Percentiles rank a stretch among this genome's conserved stretches.
Conservation (phyloP, 805 yeast genomes). For the Cyberlindnera euphorbiae region DNA sequence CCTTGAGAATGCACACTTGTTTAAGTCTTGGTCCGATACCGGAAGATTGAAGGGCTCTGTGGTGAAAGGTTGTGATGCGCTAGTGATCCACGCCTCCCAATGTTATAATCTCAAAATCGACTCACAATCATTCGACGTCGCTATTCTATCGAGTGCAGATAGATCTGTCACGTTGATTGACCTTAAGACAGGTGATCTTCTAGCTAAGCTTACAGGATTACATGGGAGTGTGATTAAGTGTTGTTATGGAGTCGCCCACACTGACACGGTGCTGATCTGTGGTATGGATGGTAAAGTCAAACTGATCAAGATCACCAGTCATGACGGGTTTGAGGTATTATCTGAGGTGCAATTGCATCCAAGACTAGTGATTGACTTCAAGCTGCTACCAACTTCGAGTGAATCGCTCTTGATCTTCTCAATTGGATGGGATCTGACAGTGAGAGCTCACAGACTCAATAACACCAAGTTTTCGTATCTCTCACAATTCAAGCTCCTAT, state of each 20-base stretch:
- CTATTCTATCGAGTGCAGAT: slow-evolving; percentile 18
- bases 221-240: slow-evolving; percentile 31
- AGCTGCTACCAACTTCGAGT: slow-evolving; percentile 5
- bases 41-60: neutral
- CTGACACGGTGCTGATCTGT: slow-evolving; percentile 32
- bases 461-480: slow-evolving; percentile 16
- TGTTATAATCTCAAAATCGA: slow-evolving; percentile 18
- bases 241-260: slow-evolving; percentile 27
- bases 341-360: slow-evolving; percentile 32
- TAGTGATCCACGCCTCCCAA: slow-evolving; percentile 21
- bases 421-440: slow-evolving; percentile 53
- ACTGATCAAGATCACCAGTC: slow-evolving; percentile 18
- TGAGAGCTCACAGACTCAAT: slow-evolving; percentile 34
- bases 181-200: slow-evolving; percentile 4
- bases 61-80: slow-evolving; percentile 4
- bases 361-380: slow-evolving; percentile 34
- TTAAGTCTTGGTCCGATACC: slow-evolving; percentile 2
- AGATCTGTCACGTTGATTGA: slow-evolving; percentile 17
- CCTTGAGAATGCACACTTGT: slow-evolving; percentile 8
- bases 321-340: slow-evolving; percentile 4
- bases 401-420: slow-evolving; percentile 40
- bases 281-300: slow-evolving; percentile 51
- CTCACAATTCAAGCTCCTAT: slow-evolving; percentile 33
- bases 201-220: slow-evolving; percentile 4
- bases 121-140: slow-evolving; percentile 9